Evolutionary conservation across 140 eudicot genomes (phyloP).

Genomic region (Bidens hawaiensis): DNA sequence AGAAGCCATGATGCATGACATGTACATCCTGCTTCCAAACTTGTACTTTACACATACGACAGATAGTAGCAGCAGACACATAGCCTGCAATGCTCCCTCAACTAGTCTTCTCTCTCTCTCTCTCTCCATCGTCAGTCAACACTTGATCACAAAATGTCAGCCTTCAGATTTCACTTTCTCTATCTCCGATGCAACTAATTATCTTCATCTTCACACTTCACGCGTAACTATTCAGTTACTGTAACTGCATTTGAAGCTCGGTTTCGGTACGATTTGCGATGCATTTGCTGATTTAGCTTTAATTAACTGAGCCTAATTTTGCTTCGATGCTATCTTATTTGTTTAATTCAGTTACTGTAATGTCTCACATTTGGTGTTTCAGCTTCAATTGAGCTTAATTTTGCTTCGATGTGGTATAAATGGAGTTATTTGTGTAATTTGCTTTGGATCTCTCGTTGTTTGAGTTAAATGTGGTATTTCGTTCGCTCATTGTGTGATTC

Average conservation of each 20-base stretch:
- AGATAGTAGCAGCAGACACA: constrained; percentile 35
- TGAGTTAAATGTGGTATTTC: constrained; percentile 16
- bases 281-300: constrained; percentile 6
- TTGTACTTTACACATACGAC: constrained; percentile 27
- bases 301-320: constrained; percentile 13
- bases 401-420: constrained; percentile 3
- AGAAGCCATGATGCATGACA: background rate
- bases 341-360: no score
- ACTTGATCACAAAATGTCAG: constrained; percentile 39
- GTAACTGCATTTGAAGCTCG: background rate
- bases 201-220: constrained; percentile 24
- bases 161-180: constrained; percentile 33
- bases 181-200: constrained; percentile 29
- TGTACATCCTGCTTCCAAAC: constrained; percentile 9
- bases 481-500: constrained; percentile 18
- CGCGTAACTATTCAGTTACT: constrained; percentile 23
- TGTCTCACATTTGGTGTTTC: background rate
- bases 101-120: no score
- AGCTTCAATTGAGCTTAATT: constrained; percentile 17
- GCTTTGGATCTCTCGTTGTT: constrained; percentile 23
- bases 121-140: no score
- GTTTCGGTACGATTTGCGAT: background rate
- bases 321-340: constrained; percentile 10
- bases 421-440: background rate
- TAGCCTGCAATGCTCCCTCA: constrained; percentile 33